A percentile compares a stretch with the other conserved stretches of the same genome.
Evolutionary conservation across 106 monocot species (phyloP).

Genomic region (Phalaenopsis aphrodite): DNA sequence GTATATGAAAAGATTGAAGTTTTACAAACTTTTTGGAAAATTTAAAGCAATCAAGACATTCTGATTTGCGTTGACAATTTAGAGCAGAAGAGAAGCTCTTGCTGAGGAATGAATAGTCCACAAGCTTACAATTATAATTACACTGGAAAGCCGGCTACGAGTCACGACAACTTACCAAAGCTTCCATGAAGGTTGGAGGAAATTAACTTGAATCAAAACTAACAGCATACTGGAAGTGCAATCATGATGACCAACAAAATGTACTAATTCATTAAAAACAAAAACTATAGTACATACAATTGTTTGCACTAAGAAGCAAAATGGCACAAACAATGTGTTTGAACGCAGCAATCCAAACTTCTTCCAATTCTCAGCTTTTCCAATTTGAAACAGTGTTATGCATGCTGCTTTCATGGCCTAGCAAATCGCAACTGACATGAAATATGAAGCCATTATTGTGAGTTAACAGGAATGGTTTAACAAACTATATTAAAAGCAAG

Average conservation of each 20-base stretch:
- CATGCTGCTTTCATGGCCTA: not conserved
- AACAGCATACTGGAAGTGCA: not conserved
- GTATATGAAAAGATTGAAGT: too few relatives aligned
- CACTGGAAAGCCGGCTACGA: not conserved
- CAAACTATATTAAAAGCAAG: constrained; percentile 1
- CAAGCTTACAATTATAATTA: not conserved
- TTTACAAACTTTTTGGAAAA: too few relatives aligned
- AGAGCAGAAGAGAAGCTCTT: not conserved
- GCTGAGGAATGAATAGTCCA: not conserved
- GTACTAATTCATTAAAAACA: not conserved
- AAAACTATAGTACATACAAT: not conserved
- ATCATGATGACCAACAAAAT: not conserved
- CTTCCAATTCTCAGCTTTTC: not conserved
- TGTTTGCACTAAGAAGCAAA: not conserved
- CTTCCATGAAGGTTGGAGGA: not conserved
- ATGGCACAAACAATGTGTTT: not conserved
- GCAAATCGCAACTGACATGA: not conserved
- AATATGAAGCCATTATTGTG: not conserved
- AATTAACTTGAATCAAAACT: not conserved
- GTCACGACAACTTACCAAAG: not conserved
- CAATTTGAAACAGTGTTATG: not conserved
- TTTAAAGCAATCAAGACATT: too few relatives aligned
- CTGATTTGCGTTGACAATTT: not conserved
- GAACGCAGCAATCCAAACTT: not conserved
- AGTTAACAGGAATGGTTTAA: not conserved